Conservation (phyloP, 75 land plant genomes). For the Gnetum montanum region DNA sequence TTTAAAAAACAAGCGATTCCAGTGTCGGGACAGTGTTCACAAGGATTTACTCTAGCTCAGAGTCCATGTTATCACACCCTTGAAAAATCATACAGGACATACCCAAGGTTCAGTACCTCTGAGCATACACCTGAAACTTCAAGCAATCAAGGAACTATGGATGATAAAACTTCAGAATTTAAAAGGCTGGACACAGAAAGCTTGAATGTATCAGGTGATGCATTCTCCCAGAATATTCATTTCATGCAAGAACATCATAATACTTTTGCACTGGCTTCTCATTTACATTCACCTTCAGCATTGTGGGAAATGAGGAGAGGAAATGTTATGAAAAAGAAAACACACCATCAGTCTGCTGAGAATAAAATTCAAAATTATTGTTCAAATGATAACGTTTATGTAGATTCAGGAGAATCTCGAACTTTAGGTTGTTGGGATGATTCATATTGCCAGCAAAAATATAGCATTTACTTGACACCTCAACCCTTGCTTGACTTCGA, state of each 20-base stretch:
- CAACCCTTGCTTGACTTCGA: neutral
- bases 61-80: neutral
- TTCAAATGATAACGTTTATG: constrained; percentile 2
- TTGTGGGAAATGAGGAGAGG: constrained; percentile 8
- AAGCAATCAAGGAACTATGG: neutral
- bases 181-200: neutral
- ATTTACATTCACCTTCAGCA: constrained; percentile 20
- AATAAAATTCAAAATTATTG: constrained; percentile 8
- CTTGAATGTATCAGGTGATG: neutral
- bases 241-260: constrained; percentile 24
- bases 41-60: constrained; percentile 1
- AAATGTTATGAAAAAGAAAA: constrained; percentile 10
- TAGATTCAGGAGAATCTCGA: neutral
- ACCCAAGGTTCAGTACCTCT: constrained; percentile 11
- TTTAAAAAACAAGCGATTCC: constrained; percentile 7
- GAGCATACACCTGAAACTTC: constrained; percentile 2
- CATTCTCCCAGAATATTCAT: neutral
- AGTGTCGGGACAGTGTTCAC: constrained; percentile 5
- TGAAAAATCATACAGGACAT: constrained; percentile 13
- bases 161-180: constrained; percentile 1
- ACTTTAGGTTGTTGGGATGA: constrained; percentile 3
- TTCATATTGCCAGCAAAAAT: neutral
- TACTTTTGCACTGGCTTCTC: constrained; percentile 28
- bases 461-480: neutral
- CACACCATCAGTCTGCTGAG: constrained; percentile 6